A percentile compares a stretch with the other conserved stretches of the same genome.
Conservation (phyloP, 257 asterid genomes). For the Nicotiana knightiana region DNA sequence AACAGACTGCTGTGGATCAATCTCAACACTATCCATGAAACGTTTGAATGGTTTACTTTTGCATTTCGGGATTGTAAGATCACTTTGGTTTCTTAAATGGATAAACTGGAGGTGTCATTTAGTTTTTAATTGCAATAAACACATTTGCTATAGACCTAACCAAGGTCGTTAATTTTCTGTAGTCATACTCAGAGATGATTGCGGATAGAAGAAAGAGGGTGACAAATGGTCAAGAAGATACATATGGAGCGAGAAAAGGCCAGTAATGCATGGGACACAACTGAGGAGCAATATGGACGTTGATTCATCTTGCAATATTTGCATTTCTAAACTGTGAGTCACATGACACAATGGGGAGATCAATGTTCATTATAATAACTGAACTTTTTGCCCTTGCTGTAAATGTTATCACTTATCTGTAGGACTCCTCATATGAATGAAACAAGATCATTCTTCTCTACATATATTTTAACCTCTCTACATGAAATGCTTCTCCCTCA, state of each 20-base stretch:
- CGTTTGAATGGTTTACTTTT: background rate
- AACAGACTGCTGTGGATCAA: background rate
- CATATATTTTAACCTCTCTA: background rate
- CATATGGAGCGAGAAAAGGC: slow-evolving; percentile 45
- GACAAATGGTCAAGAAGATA: slow-evolving; percentile 59
- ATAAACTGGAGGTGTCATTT: background rate
- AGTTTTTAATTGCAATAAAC: background rate
- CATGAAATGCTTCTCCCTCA: background rate
- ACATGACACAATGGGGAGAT: background rate
- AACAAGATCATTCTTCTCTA: background rate
- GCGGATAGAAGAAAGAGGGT: slow-evolving; percentile 60
- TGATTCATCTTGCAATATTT: background rate
- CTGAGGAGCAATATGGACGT: background rate
- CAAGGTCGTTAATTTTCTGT: background rate
- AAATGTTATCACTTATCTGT: background rate
- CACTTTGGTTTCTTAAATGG: background rate
- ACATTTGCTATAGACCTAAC: background rate
- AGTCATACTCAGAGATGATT: slow-evolving; percentile 73
- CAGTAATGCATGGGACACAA: background rate
- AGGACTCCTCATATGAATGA: background rate
- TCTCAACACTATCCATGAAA: background rate
- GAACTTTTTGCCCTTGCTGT: background rate
- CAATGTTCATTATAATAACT: background rate
- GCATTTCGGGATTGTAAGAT: background rate
- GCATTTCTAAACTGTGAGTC: background rate